phyloP scores from a whole-genome alignment of 306 rosid species.

The Arachis stenosperma region DNA sequence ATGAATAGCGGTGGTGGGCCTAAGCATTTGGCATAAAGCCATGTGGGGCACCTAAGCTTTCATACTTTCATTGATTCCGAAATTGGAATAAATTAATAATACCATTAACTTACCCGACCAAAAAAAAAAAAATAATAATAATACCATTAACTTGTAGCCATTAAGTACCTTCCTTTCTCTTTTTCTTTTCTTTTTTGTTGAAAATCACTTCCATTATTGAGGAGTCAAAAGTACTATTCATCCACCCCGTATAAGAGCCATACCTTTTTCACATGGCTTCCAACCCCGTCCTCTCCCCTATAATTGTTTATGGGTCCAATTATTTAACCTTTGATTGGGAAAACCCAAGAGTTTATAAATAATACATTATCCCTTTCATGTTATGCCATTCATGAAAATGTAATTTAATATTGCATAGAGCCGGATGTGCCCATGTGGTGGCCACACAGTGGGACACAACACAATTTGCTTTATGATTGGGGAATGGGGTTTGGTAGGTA shows the following conservation, averaged over 20 bases:
- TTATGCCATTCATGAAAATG: slow-evolving; percentile 13
- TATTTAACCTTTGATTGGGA: slow-evolving; percentile 50
- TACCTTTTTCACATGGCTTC: slow-evolving; percentile 72
- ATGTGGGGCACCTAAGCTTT: slow-evolving; percentile 65
- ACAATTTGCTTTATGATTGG: slow-evolving; percentile 41
- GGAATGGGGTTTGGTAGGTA: slow-evolving; percentile 54
- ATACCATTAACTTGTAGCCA: slow-evolving; percentile 34
- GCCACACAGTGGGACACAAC: slow-evolving; percentile 44
- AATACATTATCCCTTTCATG: slow-evolving; percentile 36
- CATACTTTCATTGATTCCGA: slow-evolving; percentile 47
- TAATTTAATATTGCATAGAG: slow-evolving; percentile 41
- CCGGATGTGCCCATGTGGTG: slow-evolving; percentile 76
- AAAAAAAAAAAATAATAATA: too few species aligned
- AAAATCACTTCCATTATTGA: slow-evolving; percentile 48
- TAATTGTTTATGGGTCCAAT: slow-evolving; percentile 51
- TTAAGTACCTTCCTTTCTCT: slow-evolving; percentile 37
- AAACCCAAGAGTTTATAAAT: slow-evolving; percentile 27
- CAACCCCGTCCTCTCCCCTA: slow-evolving; percentile 48
- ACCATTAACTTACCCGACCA: slow-evolving; percentile 34
- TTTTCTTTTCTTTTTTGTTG: background rate
- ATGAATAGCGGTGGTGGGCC: slow-evolving; percentile 55
- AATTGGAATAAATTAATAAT: slow-evolving; percentile 42
- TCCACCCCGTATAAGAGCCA: slow-evolving; percentile 42
- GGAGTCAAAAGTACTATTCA: slow-evolving; percentile 39
- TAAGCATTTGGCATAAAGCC: slow-evolving; percentile 46